Conservation (phyloP, 1,284 basidiomycete genomes). For the Ustilago vetiveriae region DNA sequence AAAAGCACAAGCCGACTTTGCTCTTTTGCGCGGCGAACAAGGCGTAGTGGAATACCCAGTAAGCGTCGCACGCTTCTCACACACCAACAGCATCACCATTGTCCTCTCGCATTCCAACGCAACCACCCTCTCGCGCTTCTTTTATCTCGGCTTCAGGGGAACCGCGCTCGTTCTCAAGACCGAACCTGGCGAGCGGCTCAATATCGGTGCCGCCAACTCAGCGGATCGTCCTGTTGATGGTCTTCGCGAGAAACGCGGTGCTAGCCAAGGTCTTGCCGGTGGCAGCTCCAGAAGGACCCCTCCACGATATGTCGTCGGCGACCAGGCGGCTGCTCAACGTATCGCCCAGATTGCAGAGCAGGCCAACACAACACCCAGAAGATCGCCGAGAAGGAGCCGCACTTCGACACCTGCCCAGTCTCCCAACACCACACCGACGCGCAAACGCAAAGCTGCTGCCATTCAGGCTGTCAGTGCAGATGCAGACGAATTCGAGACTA, state of each 20-base stretch:
- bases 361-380: slow-evolving; percentile 9
- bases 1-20: slow-evolving; percentile 64
- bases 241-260: slow-evolving; percentile 44
- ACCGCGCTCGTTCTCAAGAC: slow-evolving; percentile 53
- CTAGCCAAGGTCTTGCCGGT: slow-evolving; percentile 43
- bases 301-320: slow-evolving; percentile 26
- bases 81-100: slow-evolving; percentile 61
- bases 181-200: slow-evolving; percentile 45
- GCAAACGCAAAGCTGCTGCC: slow-evolving; percentile 21
- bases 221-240: slow-evolving; percentile 57
- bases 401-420: slow-evolving; percentile 6
- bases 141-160: slow-evolving; percentile 64
- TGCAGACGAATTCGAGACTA: slow-evolving; percentile 13
- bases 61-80: slow-evolving; percentile 57
- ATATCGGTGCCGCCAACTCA: slow-evolving; percentile 58
- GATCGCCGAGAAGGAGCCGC: slow-evolving; percentile 25
- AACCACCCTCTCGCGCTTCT: slow-evolving; percentile 53
- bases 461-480: slow-evolving; percentile 6
- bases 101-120: slow-evolving; percentile 58
- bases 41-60: slow-evolving; percentile 63
- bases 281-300: slow-evolving; percentile 25
- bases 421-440: slow-evolving; percentile 18
- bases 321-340: slow-evolving; percentile 22
- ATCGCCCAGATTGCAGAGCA: slow-evolving; percentile 28
- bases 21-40: slow-evolving; percentile 46